A percentile compares a stretch with the other conserved stretches of the same genome.
These are phyloP conservation scores for Hydrangea macrophylla DNA, from an alignment of 148 eudicot genomes.

Conservation along the genomic window DNA sequence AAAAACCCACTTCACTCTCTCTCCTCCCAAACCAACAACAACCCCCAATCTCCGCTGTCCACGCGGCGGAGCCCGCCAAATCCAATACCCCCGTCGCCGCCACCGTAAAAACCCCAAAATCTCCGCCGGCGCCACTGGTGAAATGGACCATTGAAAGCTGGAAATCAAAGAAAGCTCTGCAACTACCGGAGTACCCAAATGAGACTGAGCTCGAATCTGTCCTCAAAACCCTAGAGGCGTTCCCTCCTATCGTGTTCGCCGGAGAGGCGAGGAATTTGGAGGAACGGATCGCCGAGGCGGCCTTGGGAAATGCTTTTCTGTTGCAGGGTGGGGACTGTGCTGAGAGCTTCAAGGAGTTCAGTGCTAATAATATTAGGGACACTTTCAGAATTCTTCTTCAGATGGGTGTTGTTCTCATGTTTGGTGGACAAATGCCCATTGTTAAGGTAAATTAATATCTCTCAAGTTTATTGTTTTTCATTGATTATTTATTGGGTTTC, in stretches of 20 bases:
- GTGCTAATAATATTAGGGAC: slow-evolving; percentile 40
- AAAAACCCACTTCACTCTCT: background rate
- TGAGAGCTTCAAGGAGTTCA: slow-evolving; percentile 59
- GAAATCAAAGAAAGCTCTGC: slow-evolving; percentile 44
- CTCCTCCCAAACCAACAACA: background rate
- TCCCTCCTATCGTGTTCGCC: slow-evolving; percentile 48
- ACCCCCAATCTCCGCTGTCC: slow-evolving; percentile 38
- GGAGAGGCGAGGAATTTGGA: slow-evolving; percentile 46
- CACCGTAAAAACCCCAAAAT: background rate
- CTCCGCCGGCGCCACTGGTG: background rate
- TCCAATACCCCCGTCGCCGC: slow-evolving; percentile 7
- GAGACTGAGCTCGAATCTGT: slow-evolving; percentile 35
- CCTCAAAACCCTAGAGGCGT: slow-evolving; percentile 28
- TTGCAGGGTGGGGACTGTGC: slow-evolving; percentile 64
- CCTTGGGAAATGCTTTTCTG: slow-evolving; percentile 47
- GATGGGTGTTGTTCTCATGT: slow-evolving; percentile 52
- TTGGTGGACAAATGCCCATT: slow-evolving; percentile 49
- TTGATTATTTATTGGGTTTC: too few relatives aligned
- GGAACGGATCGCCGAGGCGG: slow-evolving; percentile 40
- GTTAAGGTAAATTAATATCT: slow-evolving; percentile 32
- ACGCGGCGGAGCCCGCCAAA: slow-evolving; percentile 33
- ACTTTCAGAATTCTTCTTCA: slow-evolving; percentile 48
- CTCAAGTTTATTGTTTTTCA: background rate
- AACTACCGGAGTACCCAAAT: slow-evolving; percentile 46
- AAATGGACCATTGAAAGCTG: slow-evolving; percentile 36